phyloP scores from a whole-genome alignment of 805 yeast species.

The Dipodascus albidus region DNA sequence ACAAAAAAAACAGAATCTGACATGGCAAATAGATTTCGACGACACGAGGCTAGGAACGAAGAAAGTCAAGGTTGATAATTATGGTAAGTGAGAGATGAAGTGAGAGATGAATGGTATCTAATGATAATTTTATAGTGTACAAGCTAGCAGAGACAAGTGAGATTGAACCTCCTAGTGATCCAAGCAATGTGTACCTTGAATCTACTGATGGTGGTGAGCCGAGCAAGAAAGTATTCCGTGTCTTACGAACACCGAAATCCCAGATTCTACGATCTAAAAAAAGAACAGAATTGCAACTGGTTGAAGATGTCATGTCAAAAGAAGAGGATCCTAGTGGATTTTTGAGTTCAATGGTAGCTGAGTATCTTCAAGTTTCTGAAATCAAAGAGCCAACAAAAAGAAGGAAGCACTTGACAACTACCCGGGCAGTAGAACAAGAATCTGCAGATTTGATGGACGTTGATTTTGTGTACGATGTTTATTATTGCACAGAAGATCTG shows the following conservation, averaged over 20 bases:
- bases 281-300: neutral
- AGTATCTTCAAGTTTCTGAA: neutral
- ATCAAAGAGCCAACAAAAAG: neutral
- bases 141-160: neutral
- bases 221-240: neutral
- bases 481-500: neutral
- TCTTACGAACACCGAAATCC: neutral
- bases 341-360: neutral
- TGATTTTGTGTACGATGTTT: constrained; percentile 1
- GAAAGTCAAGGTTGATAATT: neutral
- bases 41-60: neutral
- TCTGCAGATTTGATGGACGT: neutral
- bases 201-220: neutral
- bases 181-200: neutral
- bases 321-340: neutral
- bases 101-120: neutral
- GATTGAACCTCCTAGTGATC: neutral
- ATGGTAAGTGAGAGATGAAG: neutral
- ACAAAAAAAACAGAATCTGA: neutral
- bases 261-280: neutral
- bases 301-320: neutral
- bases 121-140: neutral
- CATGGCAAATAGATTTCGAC: neutral
- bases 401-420: neutral
- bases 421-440: neutral